These are phyloP conservation scores for Solanum dulcamara DNA, from an alignment of 257 asterid species.

Conservation along the genomic window DNA sequence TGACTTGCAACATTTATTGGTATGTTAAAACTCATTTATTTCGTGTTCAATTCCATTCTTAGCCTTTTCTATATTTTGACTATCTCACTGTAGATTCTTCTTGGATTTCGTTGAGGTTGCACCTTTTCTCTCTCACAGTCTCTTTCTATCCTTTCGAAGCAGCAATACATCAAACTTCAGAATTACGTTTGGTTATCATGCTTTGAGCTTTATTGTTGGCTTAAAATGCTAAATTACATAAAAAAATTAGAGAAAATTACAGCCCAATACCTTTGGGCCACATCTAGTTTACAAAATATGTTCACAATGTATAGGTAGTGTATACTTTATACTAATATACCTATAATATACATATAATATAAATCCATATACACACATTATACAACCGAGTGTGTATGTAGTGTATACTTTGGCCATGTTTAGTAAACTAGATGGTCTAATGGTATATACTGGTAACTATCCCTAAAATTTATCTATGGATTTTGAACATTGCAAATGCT, in stretches of 20 bases:
- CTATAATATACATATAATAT: background rate
- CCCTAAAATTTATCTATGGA: background rate
- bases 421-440: background rate
- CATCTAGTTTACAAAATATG: background rate
- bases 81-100: background rate
- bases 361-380: background rate
- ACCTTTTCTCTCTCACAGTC: background rate
- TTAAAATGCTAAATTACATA: background rate
- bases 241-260: background rate
- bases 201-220: background rate
- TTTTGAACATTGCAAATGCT: background rate
- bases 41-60: background rate
- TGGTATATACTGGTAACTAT: background rate
- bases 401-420: background rate
- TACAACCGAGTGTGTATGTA: background rate
- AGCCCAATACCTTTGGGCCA: background rate
- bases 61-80: background rate
- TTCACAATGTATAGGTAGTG: background rate
- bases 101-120: background rate
- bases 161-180: background rate
- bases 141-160: background rate
- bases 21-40: constrained; percentile 14
- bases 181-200: background rate
- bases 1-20: constrained; percentile 90
- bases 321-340: background rate